Conservation (phyloP, 2,329 filamentous ascomycete species). For the Orbilia oligospora region DNA sequence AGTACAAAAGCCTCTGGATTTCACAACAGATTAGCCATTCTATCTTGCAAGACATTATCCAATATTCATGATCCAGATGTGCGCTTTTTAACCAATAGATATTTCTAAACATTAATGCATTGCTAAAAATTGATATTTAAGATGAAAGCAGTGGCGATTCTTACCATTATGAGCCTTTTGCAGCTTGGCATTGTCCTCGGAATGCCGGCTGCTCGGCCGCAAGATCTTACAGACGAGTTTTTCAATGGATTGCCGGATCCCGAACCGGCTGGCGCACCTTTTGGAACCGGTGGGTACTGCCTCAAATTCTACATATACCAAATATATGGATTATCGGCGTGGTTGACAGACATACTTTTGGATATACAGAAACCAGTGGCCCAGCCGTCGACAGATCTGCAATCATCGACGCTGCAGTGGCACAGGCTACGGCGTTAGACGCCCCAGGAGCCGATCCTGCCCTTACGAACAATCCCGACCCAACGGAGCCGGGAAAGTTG, state of each 20-base stretch:
- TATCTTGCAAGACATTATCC: background rate
- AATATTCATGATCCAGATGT: background rate
- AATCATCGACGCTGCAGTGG: conserved; percentile 22
- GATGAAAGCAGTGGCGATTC: conserved; percentile 15
- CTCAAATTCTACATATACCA: background rate
- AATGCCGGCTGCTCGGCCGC: conserved; percentile 1
- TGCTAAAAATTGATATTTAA: background rate
- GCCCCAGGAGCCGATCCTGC: conserved; percentile 28
- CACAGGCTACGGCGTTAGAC: conserved; percentile 30
- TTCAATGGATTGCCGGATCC: conserved; percentile 24
- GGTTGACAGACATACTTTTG: background rate
- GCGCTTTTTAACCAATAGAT: background rate
- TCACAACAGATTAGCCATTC: background rate
- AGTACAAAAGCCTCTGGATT: conserved; percentile 3
- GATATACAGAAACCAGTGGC: background rate
- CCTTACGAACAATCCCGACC: background rate
- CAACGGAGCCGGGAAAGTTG: conserved; percentile 14
- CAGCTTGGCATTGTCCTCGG: background rate
- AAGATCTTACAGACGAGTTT: conserved; percentile 8
- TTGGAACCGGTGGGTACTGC: conserved; percentile 1
- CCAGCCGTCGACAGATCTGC: conserved; percentile 24
- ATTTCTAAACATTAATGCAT: background rate
- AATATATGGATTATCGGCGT: background rate
- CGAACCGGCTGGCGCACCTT: conserved; percentile 20
- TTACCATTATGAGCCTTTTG: background rate